Evolutionary conservation across 148 eudicot species (phyloP).

Genomic region (Rhododendron griersonianum): DNA sequence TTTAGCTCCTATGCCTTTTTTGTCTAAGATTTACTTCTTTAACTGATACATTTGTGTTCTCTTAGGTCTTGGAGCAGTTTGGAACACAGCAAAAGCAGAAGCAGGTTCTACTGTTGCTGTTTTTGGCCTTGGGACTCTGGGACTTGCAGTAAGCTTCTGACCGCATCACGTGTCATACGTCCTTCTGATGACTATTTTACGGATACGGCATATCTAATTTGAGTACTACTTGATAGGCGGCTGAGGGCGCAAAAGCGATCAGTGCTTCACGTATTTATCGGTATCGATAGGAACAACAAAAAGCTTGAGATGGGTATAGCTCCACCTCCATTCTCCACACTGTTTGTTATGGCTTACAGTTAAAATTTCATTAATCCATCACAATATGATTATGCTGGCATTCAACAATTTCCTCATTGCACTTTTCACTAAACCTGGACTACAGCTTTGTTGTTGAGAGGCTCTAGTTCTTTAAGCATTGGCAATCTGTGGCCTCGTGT

Average conservation of each 20-base stretch:
- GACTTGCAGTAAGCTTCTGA: conserved; percentile 73
- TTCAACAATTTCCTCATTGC: too few relatives aligned
- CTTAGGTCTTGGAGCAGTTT: conserved; percentile 94
- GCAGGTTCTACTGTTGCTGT: conserved; percentile 93
- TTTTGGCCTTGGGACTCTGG: conserved; percentile 98
- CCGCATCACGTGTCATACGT: background rate
- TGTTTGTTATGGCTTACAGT: background rate
- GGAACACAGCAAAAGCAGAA: conserved; percentile 99
- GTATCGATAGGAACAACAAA: conserved; percentile 78
- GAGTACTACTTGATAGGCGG: conserved; percentile 47
- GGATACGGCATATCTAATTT: background rate
- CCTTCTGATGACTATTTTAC: background rate
- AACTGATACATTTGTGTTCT: background rate
- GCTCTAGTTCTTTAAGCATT: background rate
- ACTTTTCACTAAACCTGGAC: background rate
- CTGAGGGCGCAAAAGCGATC: conserved; percentile 85
- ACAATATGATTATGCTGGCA: background rate
- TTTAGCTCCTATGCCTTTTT: too few relatives aligned
- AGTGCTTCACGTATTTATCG: conserved; percentile 92
- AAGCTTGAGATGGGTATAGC: conserved; percentile 70
- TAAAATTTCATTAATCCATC: background rate
- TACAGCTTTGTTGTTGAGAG: background rate
- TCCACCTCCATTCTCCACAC: background rate
- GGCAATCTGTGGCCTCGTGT: background rate
- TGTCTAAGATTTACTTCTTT: background rate